Percentiles rank a stretch among this genome's conserved stretches.
Evolutionary conservation across 2,329 filamentous ascomycete species (phyloP).

Genomic region (Sclerotinia minor): DNA sequence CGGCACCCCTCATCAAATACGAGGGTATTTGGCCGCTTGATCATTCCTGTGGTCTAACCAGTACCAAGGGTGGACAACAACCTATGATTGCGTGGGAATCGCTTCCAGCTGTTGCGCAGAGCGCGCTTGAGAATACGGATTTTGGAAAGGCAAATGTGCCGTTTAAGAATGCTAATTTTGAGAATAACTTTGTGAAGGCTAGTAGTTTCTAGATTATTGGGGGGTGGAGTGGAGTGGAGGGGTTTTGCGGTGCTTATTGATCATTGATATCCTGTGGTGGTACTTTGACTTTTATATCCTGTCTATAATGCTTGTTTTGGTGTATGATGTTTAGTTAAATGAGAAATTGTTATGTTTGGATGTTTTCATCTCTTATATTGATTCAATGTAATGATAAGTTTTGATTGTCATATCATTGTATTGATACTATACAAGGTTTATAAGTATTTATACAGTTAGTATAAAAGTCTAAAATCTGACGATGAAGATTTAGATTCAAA

Average conservation of each 20-base stretch:
- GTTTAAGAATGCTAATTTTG: conserved; percentile 43
- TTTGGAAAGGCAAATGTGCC: conserved; percentile 48
- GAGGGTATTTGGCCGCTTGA: conserved; percentile 50
- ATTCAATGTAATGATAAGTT: too few species aligned
- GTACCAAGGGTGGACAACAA: conserved; percentile 43
- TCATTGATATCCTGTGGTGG: neutral
- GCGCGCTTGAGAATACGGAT: conserved; percentile 44
- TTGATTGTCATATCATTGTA: too few species aligned
- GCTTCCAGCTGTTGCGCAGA: conserved; percentile 42
- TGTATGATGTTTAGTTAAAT: too few species aligned
- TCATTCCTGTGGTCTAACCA: conserved; percentile 45
- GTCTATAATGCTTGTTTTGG: neutral
- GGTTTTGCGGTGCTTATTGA: too few species aligned
- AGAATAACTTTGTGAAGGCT: conserved; percentile 46
- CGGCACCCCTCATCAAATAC: conserved; percentile 50
- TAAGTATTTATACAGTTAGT: too few species aligned
- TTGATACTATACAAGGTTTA: too few species aligned
- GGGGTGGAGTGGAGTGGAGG: too few species aligned
- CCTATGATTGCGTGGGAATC: conserved; percentile 49
- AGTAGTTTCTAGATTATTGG: conserved; percentile 37
- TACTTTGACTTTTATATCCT: neutral
- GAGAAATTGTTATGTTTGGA: too few species aligned
- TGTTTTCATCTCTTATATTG: too few species aligned
- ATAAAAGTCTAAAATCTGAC: too few species aligned
- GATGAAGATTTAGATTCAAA: too few species aligned